Evolutionary conservation across 2,329 filamentous ascomycete species (phyloP), one percentile per base, ranked within the genome.

Genomic region (Pezicula carpinea): DNA sequence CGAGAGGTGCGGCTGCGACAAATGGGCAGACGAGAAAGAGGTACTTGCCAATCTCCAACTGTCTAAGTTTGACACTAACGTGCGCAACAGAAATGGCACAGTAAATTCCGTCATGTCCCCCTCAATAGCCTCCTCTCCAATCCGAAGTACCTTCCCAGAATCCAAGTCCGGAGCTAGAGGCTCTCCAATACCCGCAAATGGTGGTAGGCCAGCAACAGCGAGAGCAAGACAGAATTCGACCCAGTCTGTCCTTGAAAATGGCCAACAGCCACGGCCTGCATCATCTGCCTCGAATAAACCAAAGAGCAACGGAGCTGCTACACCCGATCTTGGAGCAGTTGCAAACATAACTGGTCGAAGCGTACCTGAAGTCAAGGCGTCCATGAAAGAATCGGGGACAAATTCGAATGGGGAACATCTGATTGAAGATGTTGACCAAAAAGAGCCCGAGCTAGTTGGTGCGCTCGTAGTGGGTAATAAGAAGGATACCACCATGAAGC

Each of bases 21-120:
- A 88, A 87, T 55, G 76, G 80, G n/a, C 80, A 82, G 55, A 66
- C 80, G 23, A 91, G 92, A 69, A 95, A 65, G 91, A 92, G 82
- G 86, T 87, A 75, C 60, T 75, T 69, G n/a, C 26, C 11, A 21
- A 17, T 26, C 19, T 3, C 4, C 29, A 39, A 33, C 21, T 19
- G 23, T 35, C 41, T 40, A 39, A 22, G n/a, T 6, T 23, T 39
- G 29, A 32, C 53, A 34, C 54, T 61, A 39, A 61, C 44, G 36
- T 33, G 14, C 14, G 21, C 32, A 47, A 39, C 58, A 70, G 70
- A 59, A 72, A 70, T 59, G 68, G 72, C 55, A 69, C 74, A 52
- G 67, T 66, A 56, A 73, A 64, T 57, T 65, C 70, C 21, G 76
- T 74, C 49, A 77, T 82, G 58, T 87, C 88, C 1, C 82, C 87